Base-by-base conservation (phyloP, 495 filamentous ascomycete species). In the Tuber brumale region DNA sequence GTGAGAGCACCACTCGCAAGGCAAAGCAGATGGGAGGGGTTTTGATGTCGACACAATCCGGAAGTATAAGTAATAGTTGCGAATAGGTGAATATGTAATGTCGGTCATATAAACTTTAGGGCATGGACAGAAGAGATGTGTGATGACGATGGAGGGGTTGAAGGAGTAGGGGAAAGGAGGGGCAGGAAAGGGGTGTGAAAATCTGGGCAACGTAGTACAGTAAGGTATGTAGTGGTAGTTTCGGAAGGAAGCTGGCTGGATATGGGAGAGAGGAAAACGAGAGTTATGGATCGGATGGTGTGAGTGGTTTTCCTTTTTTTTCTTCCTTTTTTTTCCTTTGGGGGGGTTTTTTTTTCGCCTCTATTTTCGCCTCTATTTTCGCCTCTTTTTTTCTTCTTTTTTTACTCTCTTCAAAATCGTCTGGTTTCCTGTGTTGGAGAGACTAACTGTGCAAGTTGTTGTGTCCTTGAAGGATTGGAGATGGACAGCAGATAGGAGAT, bases 1-100 rank as follows among this genome's bases (percentile, higher is more conserved):
- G 75, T 79, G 78, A 61, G 78, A 79, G 77, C 78, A 79, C 78
- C 78, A 79, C 78, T 79, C 78, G 78, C 78, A n/a, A 70, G 78
- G 79, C 44, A 79, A 51, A 45, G 72, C 70, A 70, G 70, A 72
- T 45, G 76, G 76, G 42, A 44, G 46, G 66, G 72, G 66, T 37
- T 72, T 42, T 41, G 76, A 48, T 70, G 42, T 72, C 45, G 77
- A 70, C 46, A 51, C 61, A 79, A 79, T 79, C 72, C 23, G 76
- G 27, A 79, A 51, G 51, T 69, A 75, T 72, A 48, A 39, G 44
- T 74, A 42, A 66, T 78, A 42, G 72, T 76, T 45, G 43, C 79
- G 72, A 71, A 70, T 75, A 70, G 73, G 48, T 79, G 72, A 73
- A 66, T 66, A 66, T 66, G 57, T 35, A 16, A 18, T 75, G 78